phyloP scores from a whole-genome alignment of 352 stramenopile species.

The Globisporangium acanthophoron region DNA sequence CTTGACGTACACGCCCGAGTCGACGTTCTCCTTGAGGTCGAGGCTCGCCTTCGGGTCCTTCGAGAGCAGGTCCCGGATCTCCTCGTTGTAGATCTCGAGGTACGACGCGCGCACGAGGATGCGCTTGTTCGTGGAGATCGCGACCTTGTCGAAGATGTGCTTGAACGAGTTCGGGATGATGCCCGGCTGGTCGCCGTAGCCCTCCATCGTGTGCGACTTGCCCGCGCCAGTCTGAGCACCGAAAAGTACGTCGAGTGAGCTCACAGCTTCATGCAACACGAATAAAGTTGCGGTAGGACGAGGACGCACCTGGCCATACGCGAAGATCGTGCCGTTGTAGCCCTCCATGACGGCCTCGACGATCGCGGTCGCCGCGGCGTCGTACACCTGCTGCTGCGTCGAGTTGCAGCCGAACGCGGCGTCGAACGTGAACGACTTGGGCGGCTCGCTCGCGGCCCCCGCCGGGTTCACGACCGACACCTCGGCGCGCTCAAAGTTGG shows the following conservation, averaged over 20 bases:
- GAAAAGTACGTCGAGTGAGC: not conserved
- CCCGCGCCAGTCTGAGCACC: constrained; percentile 68
- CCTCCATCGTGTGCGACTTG: constrained; percentile 88
- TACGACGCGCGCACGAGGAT: constrained; percentile 95
- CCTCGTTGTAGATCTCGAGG: constrained; percentile 98
- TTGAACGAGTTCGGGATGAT: constrained; percentile 91
- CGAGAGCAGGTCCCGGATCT: constrained; percentile 94
- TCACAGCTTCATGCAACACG: not conserved
- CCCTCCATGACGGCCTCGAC: constrained; percentile 88
- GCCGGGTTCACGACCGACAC: constrained; percentile 88
- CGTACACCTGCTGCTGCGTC: constrained; percentile 93
- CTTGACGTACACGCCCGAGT: constrained; percentile 91
- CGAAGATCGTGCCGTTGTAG: constrained; percentile 87
- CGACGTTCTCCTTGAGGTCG: constrained; percentile 89
- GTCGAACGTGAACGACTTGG: constrained; percentile 97
- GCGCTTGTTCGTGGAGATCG: constrained; percentile 89
- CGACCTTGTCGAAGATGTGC: constrained; percentile 87
- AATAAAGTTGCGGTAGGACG: no score
- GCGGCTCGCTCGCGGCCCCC: constrained; percentile 55
- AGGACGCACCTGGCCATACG: constrained; percentile 84
- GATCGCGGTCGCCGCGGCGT: constrained; percentile 85
- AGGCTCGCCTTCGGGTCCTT: constrained; percentile 74
- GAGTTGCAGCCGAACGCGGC: constrained; percentile 92
- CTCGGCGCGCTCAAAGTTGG: constrained; percentile 87
- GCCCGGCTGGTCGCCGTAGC: constrained; percentile 68